These are phyloP conservation scores for Pseudocercospora crystallina DNA, from an alignment of 2,329 filamentous ascomycete species.

Conservation along the genomic window DNA sequence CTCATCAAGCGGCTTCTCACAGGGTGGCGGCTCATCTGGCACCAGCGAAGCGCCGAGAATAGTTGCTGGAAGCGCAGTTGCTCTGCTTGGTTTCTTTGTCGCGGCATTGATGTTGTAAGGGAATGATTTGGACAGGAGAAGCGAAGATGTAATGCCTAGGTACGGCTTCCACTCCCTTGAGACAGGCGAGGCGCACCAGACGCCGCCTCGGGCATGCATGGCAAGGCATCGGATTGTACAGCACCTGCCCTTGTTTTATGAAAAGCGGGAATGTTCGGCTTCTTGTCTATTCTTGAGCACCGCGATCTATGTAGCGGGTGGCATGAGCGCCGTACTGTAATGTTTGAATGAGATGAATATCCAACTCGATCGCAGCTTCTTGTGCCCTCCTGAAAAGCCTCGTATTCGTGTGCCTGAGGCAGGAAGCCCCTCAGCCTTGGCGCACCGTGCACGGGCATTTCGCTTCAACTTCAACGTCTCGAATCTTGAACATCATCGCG, in stretches of 20 bases:
- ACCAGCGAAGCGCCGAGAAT: slow-evolving; percentile 32
- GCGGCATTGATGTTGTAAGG: slow-evolving; percentile 37
- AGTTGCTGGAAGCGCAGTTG: slow-evolving; percentile 38
- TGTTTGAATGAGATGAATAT: slow-evolving; percentile 13
- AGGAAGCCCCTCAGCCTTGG: no score
- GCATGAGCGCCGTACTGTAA: slow-evolving; percentile 10
- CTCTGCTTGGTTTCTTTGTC: slow-evolving; percentile 39
- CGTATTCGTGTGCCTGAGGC: no score
- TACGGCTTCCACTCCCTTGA: slow-evolving; percentile 21
- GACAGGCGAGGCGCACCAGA: neutral
- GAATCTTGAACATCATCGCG: no score
- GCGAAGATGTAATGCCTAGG: slow-evolving; percentile 15
- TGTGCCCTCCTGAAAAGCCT: no score
- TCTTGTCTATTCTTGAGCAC: slow-evolving; percentile 18
- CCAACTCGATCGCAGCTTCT: neutral
- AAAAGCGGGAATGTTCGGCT: slow-evolving; percentile 6
- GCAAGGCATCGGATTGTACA: slow-evolving; percentile 14
- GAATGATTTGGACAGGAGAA: slow-evolving; percentile 5
- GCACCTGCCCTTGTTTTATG: slow-evolving; percentile 13
- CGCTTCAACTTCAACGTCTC: no score
- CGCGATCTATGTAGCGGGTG: slow-evolving; percentile 4
- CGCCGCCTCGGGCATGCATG: no score
- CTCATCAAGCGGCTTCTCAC: slow-evolving; percentile 29
- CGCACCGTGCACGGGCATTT: no score
- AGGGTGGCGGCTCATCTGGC: slow-evolving; percentile 27